phyloP scores from a whole-genome alignment of 805 yeast species.

The Suhomyces vadensis region DNA sequence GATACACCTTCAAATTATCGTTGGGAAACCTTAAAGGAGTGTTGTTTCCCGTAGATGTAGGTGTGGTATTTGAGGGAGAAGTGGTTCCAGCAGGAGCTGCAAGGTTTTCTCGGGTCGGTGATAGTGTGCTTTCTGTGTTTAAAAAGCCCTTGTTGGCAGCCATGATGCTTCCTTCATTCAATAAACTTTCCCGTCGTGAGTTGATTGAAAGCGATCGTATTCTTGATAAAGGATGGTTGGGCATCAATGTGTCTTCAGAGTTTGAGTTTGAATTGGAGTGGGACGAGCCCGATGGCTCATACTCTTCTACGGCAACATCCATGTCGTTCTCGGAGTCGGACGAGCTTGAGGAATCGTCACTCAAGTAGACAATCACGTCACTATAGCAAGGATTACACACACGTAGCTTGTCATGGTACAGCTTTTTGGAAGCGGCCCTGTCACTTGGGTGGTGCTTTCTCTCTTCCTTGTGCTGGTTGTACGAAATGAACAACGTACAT shows the following conservation, averaged over 20 bases:
- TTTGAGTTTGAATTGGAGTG: background rate
- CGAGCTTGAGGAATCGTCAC: conserved; percentile 59
- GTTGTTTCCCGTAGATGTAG: background rate
- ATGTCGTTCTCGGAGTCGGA: conserved; percentile 26
- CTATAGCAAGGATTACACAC: conserved; percentile 77
- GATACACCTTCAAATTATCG: conserved; percentile 17
- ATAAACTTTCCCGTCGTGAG: conserved; percentile 24
- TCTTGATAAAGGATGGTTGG: conserved; percentile 30
- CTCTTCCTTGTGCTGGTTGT: conserved; percentile 50
- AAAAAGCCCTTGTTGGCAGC: conserved; percentile 15
- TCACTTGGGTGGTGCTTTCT: conserved; percentile 16
- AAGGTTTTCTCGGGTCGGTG: conserved; percentile 3
- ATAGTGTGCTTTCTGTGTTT: conserved; percentile 9
- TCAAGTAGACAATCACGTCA: conserved; percentile 65
- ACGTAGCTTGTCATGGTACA: conserved; percentile 68
- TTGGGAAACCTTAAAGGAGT: conserved; percentile 5
- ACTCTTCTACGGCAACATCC: conserved; percentile 3
- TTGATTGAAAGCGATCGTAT: conserved; percentile 30
- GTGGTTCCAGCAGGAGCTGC: background rate
- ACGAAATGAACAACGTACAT: conserved; percentile 71
- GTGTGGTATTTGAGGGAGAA: conserved; percentile 1
- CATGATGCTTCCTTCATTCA: background rate
- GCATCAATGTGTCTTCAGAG: conserved; percentile 19
- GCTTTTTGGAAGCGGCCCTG: conserved; percentile 31
- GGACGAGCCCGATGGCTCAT: background rate